Evolutionary conservation across 1,284 basidiomycete species (phyloP).

Genomic region (Microbotryum silenes-acaulis): DNA sequence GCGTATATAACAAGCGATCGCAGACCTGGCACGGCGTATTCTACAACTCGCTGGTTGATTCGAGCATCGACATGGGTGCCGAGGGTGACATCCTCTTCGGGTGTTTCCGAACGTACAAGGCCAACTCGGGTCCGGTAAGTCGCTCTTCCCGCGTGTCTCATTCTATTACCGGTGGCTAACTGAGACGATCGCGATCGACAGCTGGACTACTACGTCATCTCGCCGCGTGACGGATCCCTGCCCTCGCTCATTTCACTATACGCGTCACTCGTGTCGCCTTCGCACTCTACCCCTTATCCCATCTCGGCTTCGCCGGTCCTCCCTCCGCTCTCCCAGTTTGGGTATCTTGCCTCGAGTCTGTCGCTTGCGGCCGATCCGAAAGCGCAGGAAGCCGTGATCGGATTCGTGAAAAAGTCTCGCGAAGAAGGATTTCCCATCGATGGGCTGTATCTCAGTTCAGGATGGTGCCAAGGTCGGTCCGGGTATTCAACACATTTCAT

Average conservation of each 20-base stretch:
- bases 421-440: conserved; percentile 22
- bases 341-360: conserved; percentile 20
- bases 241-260: conserved; percentile 3
- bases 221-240: conserved; percentile 14
- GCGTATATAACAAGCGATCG: conserved; percentile 13
- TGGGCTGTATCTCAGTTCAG: conserved; percentile 25
- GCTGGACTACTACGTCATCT: conserved; percentile 21
- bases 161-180: not conserved
- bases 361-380: conserved; percentile 27
- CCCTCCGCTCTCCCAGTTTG: conserved; percentile 26
- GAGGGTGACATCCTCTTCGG: conserved; percentile 26
- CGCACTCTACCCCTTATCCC: not conserved
- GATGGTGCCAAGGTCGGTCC: conserved; percentile 24
- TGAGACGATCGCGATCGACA: not conserved
- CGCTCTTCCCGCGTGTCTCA: conserved; percentile 9
- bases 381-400: conserved; percentile 26
- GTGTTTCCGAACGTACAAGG: conserved; percentile 21
- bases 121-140: conserved; percentile 25
- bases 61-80: conserved; percentile 25
- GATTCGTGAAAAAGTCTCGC: conserved; percentile 17
- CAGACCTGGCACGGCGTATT: conserved; percentile 25
- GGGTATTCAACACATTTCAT: too few species aligned
- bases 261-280: conserved; percentile 14
- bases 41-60: conserved; percentile 27
- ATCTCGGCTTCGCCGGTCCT: conserved; percentile 14